Evolutionary conservation across 179 eudicot genomes (phyloP).

Genomic region (Vitellaria paradoxa): DNA sequence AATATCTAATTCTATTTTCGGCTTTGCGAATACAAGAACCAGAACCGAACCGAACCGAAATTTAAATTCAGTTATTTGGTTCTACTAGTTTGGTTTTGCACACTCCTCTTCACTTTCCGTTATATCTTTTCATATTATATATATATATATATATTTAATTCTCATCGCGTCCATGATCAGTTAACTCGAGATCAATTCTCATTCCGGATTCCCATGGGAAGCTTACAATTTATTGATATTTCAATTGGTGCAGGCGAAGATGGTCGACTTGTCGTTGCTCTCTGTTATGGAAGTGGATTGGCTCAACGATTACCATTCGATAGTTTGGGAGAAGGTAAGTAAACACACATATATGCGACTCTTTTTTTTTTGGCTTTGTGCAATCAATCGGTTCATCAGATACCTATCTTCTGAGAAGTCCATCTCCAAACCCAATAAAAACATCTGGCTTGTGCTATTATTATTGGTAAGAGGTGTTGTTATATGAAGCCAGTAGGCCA

Average conservation of each 20-base stretch:
- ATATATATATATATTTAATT: background rate
- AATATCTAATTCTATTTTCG: too few species aligned
- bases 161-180: background rate
- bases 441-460: background rate
- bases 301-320: conserved; percentile 78
- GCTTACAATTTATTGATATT: background rate
- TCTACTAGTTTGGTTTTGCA: too few species aligned
- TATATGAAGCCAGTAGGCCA: too few species aligned
- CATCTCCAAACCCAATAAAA: too few species aligned
- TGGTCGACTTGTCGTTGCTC: conserved; percentile 66
- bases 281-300: conserved; percentile 67
- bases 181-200: background rate
- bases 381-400: too few species aligned
- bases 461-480: background rate
- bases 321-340: conserved; percentile 86
- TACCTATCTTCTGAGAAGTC: too few species aligned
- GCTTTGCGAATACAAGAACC: too few species aligned
- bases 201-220: background rate
- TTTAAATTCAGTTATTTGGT: too few species aligned
- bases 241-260: conserved; percentile 48
- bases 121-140: background rate
- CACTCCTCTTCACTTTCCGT: background rate
- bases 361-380: background rate
- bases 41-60: too few species aligned
- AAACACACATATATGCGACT: background rate